These are phyloP conservation scores for Alternaria gansuensis DNA, from an alignment of 2,329 filamentous ascomycete genomes.

Conservation along the genomic window DNA sequence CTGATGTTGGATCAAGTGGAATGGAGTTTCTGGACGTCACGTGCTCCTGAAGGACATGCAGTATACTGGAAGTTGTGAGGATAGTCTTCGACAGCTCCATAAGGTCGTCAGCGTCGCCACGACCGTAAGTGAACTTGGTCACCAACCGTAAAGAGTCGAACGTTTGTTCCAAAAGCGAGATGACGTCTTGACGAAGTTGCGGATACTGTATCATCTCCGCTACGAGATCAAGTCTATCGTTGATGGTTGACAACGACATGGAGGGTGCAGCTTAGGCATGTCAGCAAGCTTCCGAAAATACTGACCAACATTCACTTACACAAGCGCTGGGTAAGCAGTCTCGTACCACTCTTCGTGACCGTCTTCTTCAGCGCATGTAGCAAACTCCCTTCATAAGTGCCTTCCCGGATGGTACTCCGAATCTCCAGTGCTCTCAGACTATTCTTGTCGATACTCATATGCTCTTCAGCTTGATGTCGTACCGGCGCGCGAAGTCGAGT, in stretches of 20 bases:
- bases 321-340: slow-evolving; percentile 85
- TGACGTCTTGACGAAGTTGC: slow-evolving; percentile 74
- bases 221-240: slow-evolving; percentile 81
- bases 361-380: slow-evolving; percentile 90
- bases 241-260: slow-evolving; percentile 82
- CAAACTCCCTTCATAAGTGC: slow-evolving; percentile 80
- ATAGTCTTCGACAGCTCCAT: slow-evolving; percentile 85
- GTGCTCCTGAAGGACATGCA: slow-evolving; percentile 47
- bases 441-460: slow-evolving; percentile 92
- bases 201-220: slow-evolving; percentile 73
- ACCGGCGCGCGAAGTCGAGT: slow-evolving; percentile 86
- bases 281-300: not conserved
- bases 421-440: slow-evolving; percentile 91
- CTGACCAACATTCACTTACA: slow-evolving; percentile 57
- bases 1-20: slow-evolving; percentile 14
- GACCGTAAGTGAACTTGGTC: slow-evolving; percentile 91
- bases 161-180: slow-evolving; percentile 73
- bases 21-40: slow-evolving; percentile 30
- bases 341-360: slow-evolving; percentile 88
- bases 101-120: slow-evolving; percentile 91
- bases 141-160: slow-evolving; percentile 89
- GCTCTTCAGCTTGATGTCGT: slow-evolving; percentile 75
- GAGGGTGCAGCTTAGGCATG: slow-evolving; percentile 73
- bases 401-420: slow-evolving; percentile 83
- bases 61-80: slow-evolving; percentile 73